A percentile compares a stretch with the other conserved stretches of the same genome.
phyloP scores from a whole-genome alignment of 148 eudicot species.

The Silene latifolia region DNA sequence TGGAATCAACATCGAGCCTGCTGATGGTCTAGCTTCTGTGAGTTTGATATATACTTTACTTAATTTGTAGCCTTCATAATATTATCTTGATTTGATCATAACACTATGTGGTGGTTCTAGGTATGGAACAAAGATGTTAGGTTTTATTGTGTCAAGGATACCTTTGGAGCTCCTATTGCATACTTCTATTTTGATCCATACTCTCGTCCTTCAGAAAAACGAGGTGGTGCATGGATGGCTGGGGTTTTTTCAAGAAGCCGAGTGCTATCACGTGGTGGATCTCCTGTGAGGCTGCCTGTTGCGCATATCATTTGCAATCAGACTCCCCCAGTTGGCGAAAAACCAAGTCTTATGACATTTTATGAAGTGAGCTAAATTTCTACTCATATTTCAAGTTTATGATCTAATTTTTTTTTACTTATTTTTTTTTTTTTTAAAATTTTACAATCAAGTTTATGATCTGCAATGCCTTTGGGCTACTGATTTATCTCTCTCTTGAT shows the following conservation, averaged over 20 bases:
- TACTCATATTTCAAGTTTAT: neutral
- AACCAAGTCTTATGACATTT: conserved; percentile 99
- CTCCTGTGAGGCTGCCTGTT: conserved; percentile 88
- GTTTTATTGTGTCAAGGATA: conserved; percentile 80
- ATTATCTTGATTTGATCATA: conserved; percentile 14
- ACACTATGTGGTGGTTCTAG: conserved; percentile 30
- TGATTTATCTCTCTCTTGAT: neutral
- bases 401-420: neutral
- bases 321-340: conserved; percentile 95
- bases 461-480: neutral
- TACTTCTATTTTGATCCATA: conserved; percentile 99
- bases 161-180: conserved; percentile 62
- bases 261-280: conserved; percentile 62
- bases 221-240: conserved; percentile 99
- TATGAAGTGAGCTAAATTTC: conserved; percentile 62
- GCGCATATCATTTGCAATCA: conserved; percentile 98
- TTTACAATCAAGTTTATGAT: neutral
- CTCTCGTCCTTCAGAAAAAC: conserved; percentile 95
- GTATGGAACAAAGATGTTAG: conserved; percentile 87
- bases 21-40: conserved; percentile 98
- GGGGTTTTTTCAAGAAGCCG: conserved; percentile 92
- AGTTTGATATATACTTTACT: conserved; percentile 18
- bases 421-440: neutral
- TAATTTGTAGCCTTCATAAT: neutral
- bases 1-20: conserved; percentile 61